A percentile compares a stretch with the other conserved stretches of the same genome.
Evolutionary conservation across 202 grass and related monocot species (phyloP).

Genomic region (Elaeis oleifera): DNA sequence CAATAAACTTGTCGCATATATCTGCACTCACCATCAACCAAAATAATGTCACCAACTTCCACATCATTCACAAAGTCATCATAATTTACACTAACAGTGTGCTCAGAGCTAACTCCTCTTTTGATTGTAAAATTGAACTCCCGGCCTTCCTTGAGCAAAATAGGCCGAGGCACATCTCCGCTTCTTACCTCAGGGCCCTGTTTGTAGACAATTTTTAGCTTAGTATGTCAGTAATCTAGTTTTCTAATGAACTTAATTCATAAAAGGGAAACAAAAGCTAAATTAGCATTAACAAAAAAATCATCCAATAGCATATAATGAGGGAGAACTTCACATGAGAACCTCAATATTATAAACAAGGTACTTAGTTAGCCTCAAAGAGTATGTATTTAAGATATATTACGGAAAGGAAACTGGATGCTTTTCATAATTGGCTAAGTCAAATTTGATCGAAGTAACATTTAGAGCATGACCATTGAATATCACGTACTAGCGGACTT

Average conservation of each 20-base stretch:
- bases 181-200: slow-evolving; percentile 98
- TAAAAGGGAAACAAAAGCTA: neutral
- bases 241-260: neutral
- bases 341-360: too few relatives aligned
- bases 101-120: slow-evolving; percentile 61
- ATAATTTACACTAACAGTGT: slow-evolving; percentile 91
- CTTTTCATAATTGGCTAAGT: too few relatives aligned
- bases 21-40: slow-evolving; percentile 81
- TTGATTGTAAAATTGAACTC: slow-evolving; percentile 86
- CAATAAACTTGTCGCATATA: slow-evolving; percentile 20
- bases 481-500: too few relatives aligned
- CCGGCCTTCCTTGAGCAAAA: slow-evolving; percentile 78
- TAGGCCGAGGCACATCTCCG: slow-evolving; percentile 83
- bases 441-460: too few relatives aligned
- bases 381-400: too few relatives aligned
- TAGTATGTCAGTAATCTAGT: neutral
- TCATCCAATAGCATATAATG: too few relatives aligned
- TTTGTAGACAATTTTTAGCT: slow-evolving; percentile 2
- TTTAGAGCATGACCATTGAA: too few relatives aligned
- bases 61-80: slow-evolving; percentile 98
- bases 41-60: slow-evolving; percentile 78
- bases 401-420: too few relatives aligned
- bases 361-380: too few relatives aligned
- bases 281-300: neutral
- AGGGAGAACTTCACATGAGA: too few relatives aligned